Conservation (phyloP, 2,329 filamentous ascomycete species). For the Scedosporium minutisporum region DNA sequence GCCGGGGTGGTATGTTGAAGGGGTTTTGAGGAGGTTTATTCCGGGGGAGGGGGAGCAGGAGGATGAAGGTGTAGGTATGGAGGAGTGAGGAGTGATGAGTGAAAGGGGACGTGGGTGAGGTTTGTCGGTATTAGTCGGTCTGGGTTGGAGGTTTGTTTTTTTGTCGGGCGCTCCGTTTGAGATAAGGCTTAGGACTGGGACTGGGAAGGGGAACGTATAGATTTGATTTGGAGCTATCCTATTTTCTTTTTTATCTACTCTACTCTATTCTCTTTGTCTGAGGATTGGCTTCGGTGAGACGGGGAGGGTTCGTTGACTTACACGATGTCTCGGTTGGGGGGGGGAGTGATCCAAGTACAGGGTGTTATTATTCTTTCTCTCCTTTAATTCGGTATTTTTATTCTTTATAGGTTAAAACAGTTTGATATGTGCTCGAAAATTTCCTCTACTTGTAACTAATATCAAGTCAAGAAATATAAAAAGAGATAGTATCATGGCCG, state of each 20-base stretch:
- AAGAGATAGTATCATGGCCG: too few species aligned
- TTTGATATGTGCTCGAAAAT: too few species aligned
- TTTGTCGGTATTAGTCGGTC: not conserved
- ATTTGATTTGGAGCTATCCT: not conserved
- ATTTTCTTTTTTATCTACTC: not conserved
- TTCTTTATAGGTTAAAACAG: too few species aligned
- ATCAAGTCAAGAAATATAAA: too few species aligned
- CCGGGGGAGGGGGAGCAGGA: not conserved
- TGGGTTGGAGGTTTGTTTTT: not conserved
- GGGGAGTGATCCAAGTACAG: too few species aligned
- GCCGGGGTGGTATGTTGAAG: constrained; percentile 43
- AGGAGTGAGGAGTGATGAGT: not conserved
- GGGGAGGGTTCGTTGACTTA: too few species aligned
- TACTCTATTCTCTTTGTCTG: not conserved
- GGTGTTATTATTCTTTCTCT: too few species aligned
- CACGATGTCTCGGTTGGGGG: too few species aligned
- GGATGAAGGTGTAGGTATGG: not conserved
- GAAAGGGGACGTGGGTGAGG: not conserved
- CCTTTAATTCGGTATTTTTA: too few species aligned
- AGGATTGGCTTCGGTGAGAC: too few species aligned
- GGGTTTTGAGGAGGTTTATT: constrained; percentile 39
- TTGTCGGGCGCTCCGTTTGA: not conserved
- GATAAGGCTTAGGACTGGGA: not conserved
- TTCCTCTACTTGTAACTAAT: too few species aligned
- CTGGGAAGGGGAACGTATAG: not conserved